A percentile compares a stretch with the other conserved stretches of the same genome.
These are phyloP conservation scores for Pochonia chlamydosporia DNA, from an alignment of 2,329 filamentous ascomycete species.

Conservation along the genomic window DNA sequence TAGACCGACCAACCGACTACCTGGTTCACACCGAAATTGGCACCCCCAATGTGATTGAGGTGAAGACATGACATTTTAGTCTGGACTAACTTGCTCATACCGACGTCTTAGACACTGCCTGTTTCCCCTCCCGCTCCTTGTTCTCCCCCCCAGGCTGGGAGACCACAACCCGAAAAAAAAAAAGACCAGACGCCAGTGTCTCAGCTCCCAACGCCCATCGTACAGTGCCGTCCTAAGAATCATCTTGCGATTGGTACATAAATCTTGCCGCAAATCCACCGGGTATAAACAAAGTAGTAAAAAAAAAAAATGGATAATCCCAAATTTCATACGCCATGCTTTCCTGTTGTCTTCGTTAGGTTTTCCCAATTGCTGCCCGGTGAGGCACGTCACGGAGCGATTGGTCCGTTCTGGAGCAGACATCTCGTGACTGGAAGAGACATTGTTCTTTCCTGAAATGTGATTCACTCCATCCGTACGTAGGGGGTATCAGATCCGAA, in stretches of 20 bases:
- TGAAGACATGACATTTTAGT: neutral
- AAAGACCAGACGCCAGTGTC: neutral
- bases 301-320: neutral
- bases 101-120: neutral
- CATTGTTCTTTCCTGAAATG: neutral
- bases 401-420: neutral
- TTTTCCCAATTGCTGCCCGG: too few relatives aligned
- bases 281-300: slow-evolving; percentile 4
- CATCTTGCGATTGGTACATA: neutral
- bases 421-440: neutral
- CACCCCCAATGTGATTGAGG: neutral
- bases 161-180: neutral
- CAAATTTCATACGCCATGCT: neutral
- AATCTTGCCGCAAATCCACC: neutral
- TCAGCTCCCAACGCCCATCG: neutral
- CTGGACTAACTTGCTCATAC: neutral
- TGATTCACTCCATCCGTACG: neutral
- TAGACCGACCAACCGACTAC: slow-evolving; percentile 13
- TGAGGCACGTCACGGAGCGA: too few relatives aligned
- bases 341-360: too few relatives aligned
- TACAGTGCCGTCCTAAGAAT: neutral
- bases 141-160: neutral
- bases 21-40: slow-evolving; percentile 13
- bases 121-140: neutral
- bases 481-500: neutral